Conservation (phyloP, 306 rosid species). For the Psophocarpus tetragonolobus region DNA sequence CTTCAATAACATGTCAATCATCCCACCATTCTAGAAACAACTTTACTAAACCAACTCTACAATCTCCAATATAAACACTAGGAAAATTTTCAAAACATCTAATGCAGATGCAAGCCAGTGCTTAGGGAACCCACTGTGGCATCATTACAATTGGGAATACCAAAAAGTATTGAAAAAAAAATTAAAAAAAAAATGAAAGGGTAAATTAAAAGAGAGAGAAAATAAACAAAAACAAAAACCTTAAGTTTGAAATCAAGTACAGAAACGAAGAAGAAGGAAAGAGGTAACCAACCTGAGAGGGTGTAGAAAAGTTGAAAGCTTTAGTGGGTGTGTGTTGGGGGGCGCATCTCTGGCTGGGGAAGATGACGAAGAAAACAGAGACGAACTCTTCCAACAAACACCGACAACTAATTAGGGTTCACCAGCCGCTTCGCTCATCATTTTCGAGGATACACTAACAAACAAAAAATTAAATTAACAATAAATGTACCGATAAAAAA, state of each 20-base stretch:
- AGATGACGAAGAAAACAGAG: conserved; percentile 5
- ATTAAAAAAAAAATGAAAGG: not conserved
- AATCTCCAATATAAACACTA: not conserved
- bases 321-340: not conserved
- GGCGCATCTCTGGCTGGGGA: conserved; percentile 11
- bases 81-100: not conserved
- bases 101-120: not conserved
- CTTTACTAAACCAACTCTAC: not conserved
- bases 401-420: conserved; percentile 39
- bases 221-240: not conserved
- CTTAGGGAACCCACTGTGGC: not conserved
- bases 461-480: not conserved
- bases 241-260: not conserved
- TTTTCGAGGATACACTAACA: not conserved
- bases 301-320: not conserved
- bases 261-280: not conserved
- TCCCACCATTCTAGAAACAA: not conserved
- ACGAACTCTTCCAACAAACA: not conserved
- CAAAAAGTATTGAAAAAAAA: not conserved
- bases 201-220: not conserved
- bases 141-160: not conserved
- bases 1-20: not conserved
- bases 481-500: not conserved
- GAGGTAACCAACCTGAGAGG: conserved; percentile 9
- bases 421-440: conserved; percentile 22